Conservation (phyloP, 306 rosid genomes). For the Vigna hirtella region DNA sequence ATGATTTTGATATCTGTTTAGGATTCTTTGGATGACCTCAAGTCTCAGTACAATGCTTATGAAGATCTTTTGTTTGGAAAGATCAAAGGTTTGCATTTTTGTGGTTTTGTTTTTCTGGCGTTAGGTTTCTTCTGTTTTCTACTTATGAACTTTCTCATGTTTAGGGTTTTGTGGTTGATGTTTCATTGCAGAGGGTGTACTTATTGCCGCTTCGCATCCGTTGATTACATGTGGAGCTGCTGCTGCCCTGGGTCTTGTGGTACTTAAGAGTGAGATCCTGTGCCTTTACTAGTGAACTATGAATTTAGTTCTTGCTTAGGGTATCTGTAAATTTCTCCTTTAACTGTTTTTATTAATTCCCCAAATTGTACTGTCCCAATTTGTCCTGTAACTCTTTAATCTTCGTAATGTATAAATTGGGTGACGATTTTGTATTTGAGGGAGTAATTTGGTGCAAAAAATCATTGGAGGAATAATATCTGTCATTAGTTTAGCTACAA, state of each 20-base stretch:
- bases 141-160: conserved; percentile 15
- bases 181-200: conserved; percentile 69
- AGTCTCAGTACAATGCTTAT: conserved; percentile 66
- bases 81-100: conserved; percentile 71
- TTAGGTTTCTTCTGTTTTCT: conserved; percentile 13
- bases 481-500: not conserved
- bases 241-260: conserved; percentile 64
- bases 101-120: conserved; percentile 27
- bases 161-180: conserved; percentile 18
- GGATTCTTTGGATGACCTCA: conserved; percentile 67
- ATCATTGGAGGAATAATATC: not conserved
- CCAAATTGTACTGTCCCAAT: not conserved
- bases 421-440: not conserved
- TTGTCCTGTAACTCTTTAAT: not conserved
- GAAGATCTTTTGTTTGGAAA: conserved; percentile 68
- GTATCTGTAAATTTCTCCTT: not conserved
- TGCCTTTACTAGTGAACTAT: not conserved
- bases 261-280: conserved; percentile 65
- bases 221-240: conserved; percentile 68
- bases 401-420: not conserved
- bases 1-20: conserved; percentile 41
- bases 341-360: not conserved
- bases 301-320: not conserved
- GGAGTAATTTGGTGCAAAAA: not conserved
- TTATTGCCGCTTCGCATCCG: conserved; percentile 79